Percentiles rank a stretch among this genome's conserved stretches.
phyloP scores from a whole-genome alignment of 441 rosid species.

The Populus hybrid region DNA sequence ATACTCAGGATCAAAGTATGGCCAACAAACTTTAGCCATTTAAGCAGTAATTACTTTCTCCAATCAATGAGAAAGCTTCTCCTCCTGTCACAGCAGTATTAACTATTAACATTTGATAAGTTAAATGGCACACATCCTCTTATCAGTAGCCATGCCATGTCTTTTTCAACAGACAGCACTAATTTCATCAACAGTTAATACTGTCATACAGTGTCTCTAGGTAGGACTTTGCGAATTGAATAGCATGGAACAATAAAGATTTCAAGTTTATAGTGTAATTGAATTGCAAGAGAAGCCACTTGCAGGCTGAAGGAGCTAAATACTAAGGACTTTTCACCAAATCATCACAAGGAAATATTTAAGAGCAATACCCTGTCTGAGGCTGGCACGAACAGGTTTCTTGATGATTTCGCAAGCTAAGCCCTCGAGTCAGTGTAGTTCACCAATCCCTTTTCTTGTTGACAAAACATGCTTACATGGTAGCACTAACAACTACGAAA shows the following conservation, averaged over 20 bases:
- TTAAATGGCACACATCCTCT: background rate
- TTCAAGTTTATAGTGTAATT: too few relatives aligned
- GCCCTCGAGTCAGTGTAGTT: background rate
- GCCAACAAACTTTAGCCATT: conserved; percentile 81
- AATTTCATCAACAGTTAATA: background rate
- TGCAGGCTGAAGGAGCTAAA: background rate
- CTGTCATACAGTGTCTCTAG: background rate
- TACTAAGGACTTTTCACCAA: background rate
- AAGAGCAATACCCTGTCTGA: background rate
- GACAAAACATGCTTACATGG: conserved; percentile 8
- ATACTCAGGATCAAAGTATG: conserved; percentile 96
- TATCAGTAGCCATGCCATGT: background rate
- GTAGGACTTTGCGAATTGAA: too few relatives aligned
- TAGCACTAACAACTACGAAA: conserved; percentile 2
- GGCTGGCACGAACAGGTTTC: background rate
- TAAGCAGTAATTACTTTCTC: conserved; percentile 8
- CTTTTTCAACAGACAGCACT: too few relatives aligned
- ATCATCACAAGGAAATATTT: background rate
- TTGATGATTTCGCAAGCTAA: conserved; percentile 2
- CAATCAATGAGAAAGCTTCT: background rate
- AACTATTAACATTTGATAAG: background rate
- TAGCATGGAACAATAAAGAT: too few relatives aligned
- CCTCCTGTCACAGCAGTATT: conserved; percentile 9
- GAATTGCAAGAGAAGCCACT: background rate
- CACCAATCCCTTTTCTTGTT: background rate